Evolutionary conservation across 352 stramenopile genomes (phyloP), one percentile per base, ranked within the genome.

Genomic region (Globisporangium ultimum): DNA sequence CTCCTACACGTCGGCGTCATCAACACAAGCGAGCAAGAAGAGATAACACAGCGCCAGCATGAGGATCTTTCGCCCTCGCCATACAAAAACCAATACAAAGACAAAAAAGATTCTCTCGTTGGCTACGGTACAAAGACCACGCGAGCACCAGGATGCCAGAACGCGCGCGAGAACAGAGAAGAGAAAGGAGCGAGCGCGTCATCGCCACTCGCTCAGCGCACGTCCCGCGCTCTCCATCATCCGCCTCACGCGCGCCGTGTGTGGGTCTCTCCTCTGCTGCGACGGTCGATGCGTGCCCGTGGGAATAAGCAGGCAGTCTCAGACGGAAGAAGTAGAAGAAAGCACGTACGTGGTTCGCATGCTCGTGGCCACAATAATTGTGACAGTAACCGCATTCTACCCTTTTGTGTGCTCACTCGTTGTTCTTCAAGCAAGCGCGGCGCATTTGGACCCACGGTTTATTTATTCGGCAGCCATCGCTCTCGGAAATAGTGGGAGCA

Each of bases 1-100:
- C 72, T 79, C 52, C 34, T 36, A 36, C 28, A 36, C 28, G 28
- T 36, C 28, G 28, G 28, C 8, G 28, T 36, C 28, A 36, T 36
- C 28, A 36, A 32, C 24, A 32, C 5, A 32, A 32, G 28, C 28
- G 28, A 36, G 5, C 28, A 36, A 36, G 28, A 36, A 10, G 28
- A 36, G 28, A 36, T 5, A 32, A 32, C 28, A 36, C 28, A 36
- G 28, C 28, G 7, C 28, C 28, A 32, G 24, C 24, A 36, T 36
- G 28, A 36, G 28, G 28, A 36, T 36, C 28, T 36, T 1, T 36
- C 28, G 28, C 28, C 4, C 3, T 32, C 24, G 2, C 24, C 28
- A 36, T 36, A 36, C 28, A 36, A 36, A 36, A 36, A 36, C 28
- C 28, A 36, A 36, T 2, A 36, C 5, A 36, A 36, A 36, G 7